A percentile compares a stretch with the other conserved stretches of the same genome.
These are phyloP conservation scores for Casuarina equisetifolia DNA, from an alignment of 306 rosid genomes.

Conservation along the genomic window DNA sequence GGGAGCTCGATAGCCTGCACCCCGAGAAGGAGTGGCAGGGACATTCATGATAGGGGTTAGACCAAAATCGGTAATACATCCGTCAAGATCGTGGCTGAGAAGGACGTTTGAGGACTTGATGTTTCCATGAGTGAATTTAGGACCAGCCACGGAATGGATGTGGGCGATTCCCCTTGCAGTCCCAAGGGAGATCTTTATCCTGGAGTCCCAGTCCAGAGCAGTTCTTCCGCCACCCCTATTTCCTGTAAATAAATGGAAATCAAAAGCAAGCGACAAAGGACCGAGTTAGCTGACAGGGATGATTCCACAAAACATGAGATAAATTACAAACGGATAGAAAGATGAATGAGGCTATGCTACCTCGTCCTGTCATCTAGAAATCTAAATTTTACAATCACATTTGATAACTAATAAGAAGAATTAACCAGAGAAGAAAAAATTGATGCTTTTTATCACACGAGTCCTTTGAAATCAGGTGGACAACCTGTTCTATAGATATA, in stretches of 20 bases:
- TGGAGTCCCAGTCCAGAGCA: constrained; percentile 77
- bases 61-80: constrained; percentile 87
- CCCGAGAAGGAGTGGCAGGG: constrained; percentile 71
- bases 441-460: background rate
- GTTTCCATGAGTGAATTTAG: constrained; percentile 83
- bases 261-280: constrained; percentile 13
- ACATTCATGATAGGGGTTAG: constrained; percentile 78
- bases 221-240: constrained; percentile 66
- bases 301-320: constrained; percentile 6
- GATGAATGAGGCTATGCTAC: background rate
- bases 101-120: constrained; percentile 89
- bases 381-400: background rate
- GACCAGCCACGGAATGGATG: constrained; percentile 79
- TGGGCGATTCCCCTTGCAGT: constrained; percentile 83
- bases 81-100: constrained; percentile 69
- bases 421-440: background rate
- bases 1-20: constrained; percentile 92
- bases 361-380: background rate
- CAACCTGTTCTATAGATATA: background rate
- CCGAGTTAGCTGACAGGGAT: background rate
- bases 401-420: background rate
- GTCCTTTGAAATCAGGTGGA: background rate
- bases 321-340: background rate
- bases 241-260: constrained; percentile 48
- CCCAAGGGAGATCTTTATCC: constrained; percentile 74